Base-by-base conservation (phyloP, 164 flowering plant genomes). In the Macadamia integrifolia region DNA sequence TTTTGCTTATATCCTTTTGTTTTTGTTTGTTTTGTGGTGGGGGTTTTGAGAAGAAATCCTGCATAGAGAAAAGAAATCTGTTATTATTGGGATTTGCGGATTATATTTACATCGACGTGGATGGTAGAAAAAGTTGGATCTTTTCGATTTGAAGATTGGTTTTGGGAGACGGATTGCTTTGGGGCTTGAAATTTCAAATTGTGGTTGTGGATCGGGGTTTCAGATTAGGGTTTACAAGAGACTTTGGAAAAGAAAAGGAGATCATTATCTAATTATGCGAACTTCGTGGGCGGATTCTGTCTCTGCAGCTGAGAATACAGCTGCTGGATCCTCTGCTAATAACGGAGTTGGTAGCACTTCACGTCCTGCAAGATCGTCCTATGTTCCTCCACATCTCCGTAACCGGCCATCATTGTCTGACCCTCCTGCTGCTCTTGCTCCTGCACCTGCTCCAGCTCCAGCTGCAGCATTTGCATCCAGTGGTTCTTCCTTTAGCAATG, bases 371-470 rank as follows among this genome's bases (percentile, higher is more conserved):
- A 78, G 83, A 70, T 12, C 83, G 29, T 44, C 93, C 8, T 92
- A 92, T 65, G 87, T 90, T 58, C 96, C 98, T 10, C 98, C 94
- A 0, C 98, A 90, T 69, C 90, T 86, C 3, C 83, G 94, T 9
- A 85, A 84, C 75, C 76, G 80, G 4, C 79, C 82, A n/a, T 68
- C 81, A 7, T 58, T 85, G 1, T 61, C 87, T 0, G 88, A 82
- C 6, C 68, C 86, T 14, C 72, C 80, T 57, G 63, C 60, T n/a
- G 63, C 60, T n/a, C 65, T 76, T 0, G 73, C 68, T 2, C 18
- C 40, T 35, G 40, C 40, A 35, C 40, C 40, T 35, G 40, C 3
- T 35, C 40, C 40, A 2, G 40, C 40, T 2, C 40, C 40, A 35
- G 3, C 40, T 35, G 0, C 40, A 35, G 63, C 60, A 13, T 62